These are phyloP conservation scores for Paramecium sonneborni DNA, from an alignment of 73 alveolate genomes.

Conservation along the genomic window DNA sequence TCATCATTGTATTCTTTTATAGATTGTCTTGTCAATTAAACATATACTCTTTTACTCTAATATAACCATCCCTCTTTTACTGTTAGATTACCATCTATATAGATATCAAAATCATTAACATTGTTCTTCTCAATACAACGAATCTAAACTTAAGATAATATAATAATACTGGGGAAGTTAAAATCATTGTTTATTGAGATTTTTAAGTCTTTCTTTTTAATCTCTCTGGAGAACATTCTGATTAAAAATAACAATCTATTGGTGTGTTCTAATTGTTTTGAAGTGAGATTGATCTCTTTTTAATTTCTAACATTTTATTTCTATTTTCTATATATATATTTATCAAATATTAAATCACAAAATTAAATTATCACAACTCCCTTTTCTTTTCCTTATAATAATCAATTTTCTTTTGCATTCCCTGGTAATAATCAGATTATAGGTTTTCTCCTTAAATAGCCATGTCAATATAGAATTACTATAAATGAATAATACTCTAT, in stretches of 20 bases:
- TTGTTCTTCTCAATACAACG: background rate
- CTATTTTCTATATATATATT: background rate
- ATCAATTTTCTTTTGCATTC: background rate
- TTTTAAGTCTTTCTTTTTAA: background rate
- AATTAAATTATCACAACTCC: background rate
- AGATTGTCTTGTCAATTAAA: background rate
- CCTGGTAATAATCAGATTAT: background rate
- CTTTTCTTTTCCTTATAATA: background rate
- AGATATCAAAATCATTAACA: background rate
- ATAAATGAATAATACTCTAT: background rate
- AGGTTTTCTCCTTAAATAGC: background rate
- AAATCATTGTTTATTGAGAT: background rate
- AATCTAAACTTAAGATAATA: background rate
- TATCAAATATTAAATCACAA: background rate
- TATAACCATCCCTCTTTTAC: conserved; percentile 45
- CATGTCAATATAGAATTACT: background rate
- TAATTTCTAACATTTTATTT: background rate
- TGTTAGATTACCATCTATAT: background rate
- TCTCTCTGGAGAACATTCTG: background rate
- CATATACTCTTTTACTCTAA: background rate
- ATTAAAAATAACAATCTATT: background rate
- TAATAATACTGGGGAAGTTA: background rate
- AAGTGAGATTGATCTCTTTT: background rate
- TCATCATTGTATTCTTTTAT: conserved; percentile 10
- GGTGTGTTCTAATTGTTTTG: background rate